Percentiles rank a stretch among this genome's conserved stretches.
Conservation (phyloP, 2,329 filamentous ascomycete genomes). For the Elsinoe necatrix region DNA sequence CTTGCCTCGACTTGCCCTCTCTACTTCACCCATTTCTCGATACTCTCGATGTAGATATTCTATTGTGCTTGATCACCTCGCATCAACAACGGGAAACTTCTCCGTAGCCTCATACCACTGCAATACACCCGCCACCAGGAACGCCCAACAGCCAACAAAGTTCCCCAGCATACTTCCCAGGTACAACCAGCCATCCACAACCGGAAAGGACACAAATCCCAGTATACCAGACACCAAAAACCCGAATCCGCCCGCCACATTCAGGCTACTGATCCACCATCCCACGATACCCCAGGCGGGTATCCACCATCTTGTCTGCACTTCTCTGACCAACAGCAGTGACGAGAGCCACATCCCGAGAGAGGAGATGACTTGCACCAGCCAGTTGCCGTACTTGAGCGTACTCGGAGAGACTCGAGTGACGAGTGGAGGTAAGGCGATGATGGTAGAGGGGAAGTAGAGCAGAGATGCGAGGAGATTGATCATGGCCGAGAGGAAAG, state of each 20-base stretch:
- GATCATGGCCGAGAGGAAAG: constrained; percentile 50
- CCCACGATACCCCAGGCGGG: constrained; percentile 50
- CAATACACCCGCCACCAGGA: constrained; percentile 15
- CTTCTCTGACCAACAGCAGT: constrained; percentile 56
- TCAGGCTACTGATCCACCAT: constrained; percentile 61
- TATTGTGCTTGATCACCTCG: neutral
- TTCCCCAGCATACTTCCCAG: constrained; percentile 11
- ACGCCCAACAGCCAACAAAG: constrained; percentile 16
- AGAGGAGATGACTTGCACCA: constrained; percentile 54
- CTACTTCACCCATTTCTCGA: neutral
- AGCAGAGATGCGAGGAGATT: constrained; percentile 53
- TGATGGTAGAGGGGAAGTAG: constrained; percentile 57
- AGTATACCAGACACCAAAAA: constrained; percentile 16
- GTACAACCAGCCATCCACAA: neutral
- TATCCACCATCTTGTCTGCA: constrained; percentile 53
- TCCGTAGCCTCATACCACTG: constrained; percentile 18
- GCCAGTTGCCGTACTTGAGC: constrained; percentile 51
- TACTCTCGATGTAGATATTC: neutral
- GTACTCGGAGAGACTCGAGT: constrained; percentile 40
- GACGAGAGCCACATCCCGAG: constrained; percentile 51
- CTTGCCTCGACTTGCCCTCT: neutral
- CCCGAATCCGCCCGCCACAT: constrained; percentile 47
- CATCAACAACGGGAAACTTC: constrained; percentile 16
- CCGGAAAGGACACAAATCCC: constrained; percentile 5
- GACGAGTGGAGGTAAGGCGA: constrained; percentile 49